Evolutionary conservation across 768 basidiomycete genomes (phyloP).

Genomic region (Udeniomyces megalosporus): DNA sequence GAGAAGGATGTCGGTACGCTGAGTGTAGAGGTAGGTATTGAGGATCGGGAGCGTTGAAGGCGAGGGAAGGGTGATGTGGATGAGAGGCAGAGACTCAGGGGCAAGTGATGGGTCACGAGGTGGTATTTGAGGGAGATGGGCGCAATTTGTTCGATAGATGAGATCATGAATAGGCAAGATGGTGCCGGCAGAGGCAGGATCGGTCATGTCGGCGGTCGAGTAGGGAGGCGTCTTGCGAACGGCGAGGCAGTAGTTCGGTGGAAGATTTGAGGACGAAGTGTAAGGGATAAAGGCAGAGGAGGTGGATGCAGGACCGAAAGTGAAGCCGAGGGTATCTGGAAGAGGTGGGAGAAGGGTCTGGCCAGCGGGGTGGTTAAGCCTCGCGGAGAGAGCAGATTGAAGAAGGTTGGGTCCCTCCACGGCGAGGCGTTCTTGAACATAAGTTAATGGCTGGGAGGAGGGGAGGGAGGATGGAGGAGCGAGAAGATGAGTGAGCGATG

Average conservation of each 20-base stretch:
- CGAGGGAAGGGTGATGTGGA: constrained; percentile 8
- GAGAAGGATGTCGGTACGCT: constrained; percentile 14
- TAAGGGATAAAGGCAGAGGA: not conserved
- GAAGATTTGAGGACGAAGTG: not conserved
- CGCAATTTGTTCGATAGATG: constrained; percentile 12
- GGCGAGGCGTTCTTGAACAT: constrained; percentile 3
- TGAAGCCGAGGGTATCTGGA: not conserved
- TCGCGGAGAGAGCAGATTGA: not conserved
- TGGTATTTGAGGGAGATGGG: constrained; percentile 10
- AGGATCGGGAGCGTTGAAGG: constrained; percentile 8
- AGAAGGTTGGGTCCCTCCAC: constrained; percentile 5
- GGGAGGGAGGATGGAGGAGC: not conserved
- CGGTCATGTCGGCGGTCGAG: not conserved
- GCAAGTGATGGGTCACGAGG: not conserved
- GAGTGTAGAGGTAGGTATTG: constrained; percentile 16
- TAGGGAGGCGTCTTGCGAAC: not conserved
- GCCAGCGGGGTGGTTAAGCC: not conserved
- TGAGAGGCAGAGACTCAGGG: not conserved
- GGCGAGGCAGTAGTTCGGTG: constrained; percentile 15
- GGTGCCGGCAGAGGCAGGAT: not conserved
- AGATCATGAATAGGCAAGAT: constrained; percentile 14
- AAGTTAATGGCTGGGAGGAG: constrained; percentile 1
- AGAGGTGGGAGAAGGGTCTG: constrained; percentile 1
- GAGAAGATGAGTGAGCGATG: not conserved
- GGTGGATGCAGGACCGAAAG: not conserved